Evolutionary conservation across 2,329 filamentous ascomycete genomes (phyloP).

Genomic region (Colletotrichum sp.): DNA sequence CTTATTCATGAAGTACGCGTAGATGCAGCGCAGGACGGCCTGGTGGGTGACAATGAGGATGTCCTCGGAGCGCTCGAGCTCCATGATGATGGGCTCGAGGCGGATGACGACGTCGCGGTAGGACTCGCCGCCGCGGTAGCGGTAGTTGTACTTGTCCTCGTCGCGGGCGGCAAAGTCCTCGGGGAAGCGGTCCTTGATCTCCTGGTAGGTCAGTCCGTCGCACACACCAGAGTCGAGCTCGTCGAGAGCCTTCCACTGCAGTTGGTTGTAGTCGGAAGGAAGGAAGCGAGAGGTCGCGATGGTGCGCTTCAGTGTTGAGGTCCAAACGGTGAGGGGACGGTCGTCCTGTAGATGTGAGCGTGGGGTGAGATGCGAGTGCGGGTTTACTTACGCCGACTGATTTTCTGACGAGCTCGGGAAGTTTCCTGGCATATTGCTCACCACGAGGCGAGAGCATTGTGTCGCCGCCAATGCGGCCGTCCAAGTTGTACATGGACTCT

Average conservation of each 20-base stretch:
- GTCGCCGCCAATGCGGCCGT: conserved; percentile 91
- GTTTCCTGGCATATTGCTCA: conserved; percentile 82
- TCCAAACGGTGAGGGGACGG: conserved; percentile 67
- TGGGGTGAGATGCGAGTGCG: background rate
- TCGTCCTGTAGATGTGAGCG: conserved; percentile 51
- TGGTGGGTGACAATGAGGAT: conserved; percentile 98
- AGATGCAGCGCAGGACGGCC: conserved; percentile 95
- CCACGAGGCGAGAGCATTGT: conserved; percentile 85
- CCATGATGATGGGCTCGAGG: conserved; percentile 99
- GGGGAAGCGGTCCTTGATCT: conserved; percentile 89
- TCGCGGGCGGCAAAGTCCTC: conserved; percentile 96
- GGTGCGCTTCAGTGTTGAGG: conserved; percentile 74
- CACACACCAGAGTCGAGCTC: conserved; percentile 97
- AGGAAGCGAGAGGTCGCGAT: conserved; percentile 90
- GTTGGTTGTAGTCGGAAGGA: conserved; percentile 82
- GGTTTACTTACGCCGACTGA: conserved; percentile 76
- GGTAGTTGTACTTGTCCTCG: conserved; percentile 99
- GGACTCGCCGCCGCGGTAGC: conserved; percentile 94
- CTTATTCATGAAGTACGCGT: conserved; percentile 98
- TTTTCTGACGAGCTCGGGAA: conserved; percentile 83
- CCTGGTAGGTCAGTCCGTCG: conserved; percentile 93
- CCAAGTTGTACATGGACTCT: conserved; percentile 90
- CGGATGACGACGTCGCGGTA: conserved; percentile 97
- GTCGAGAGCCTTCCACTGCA: conserved; percentile 98
- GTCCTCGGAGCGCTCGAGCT: conserved; percentile 93